These are phyloP conservation scores for Rhizophora apiculata DNA, from an alignment of 345 rosid genomes.

Conservation along the genomic window DNA sequence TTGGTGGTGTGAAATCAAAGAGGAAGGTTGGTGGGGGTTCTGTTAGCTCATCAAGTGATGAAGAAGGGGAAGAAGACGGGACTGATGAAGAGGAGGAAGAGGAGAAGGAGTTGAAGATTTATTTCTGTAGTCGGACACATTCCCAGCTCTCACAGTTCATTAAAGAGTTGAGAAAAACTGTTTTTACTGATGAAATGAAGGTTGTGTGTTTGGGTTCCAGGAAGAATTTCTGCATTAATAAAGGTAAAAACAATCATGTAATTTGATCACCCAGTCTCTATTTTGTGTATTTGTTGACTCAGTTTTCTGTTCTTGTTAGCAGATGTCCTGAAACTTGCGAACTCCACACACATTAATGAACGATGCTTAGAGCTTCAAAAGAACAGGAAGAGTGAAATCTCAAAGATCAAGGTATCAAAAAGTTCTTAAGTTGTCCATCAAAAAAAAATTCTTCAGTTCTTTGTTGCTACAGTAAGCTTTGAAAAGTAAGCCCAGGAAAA, in stretches of 20 bases:
- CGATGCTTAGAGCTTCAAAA: constrained; percentile 85
- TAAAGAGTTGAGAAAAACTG: constrained; percentile 74
- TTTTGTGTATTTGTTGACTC: constrained; percentile 16
- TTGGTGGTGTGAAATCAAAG: constrained; percentile 35
- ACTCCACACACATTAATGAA: constrained; percentile 61
- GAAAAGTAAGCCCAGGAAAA: too few species aligned
- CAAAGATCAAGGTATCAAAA: constrained; percentile 63
- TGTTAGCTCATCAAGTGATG: constrained; percentile 62
- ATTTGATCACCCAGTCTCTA: constrained; percentile 1
- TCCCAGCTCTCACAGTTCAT: constrained; percentile 90
- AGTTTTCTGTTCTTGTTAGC: constrained; percentile 21
- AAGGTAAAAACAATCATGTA: constrained; percentile 42
- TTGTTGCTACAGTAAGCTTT: too few species aligned
- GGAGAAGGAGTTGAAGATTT: constrained; percentile 47
- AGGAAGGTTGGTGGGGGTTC: constrained; percentile 47
- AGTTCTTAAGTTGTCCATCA: too few species aligned
- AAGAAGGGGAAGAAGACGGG: constrained; percentile 42
- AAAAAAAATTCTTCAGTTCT: too few species aligned
- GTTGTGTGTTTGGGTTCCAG: constrained; percentile 80
- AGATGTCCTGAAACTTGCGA: constrained; percentile 75
- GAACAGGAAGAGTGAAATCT: constrained; percentile 46
- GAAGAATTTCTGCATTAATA: constrained; percentile 78
- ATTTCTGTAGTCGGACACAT: constrained; percentile 90
- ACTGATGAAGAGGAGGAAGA: constrained; percentile 35
- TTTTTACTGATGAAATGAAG: constrained; percentile 44